These are phyloP conservation scores for Phymatotrichopsis omnivora DNA, from an alignment of 2,329 filamentous ascomycete genomes.

Conservation along the genomic window DNA sequence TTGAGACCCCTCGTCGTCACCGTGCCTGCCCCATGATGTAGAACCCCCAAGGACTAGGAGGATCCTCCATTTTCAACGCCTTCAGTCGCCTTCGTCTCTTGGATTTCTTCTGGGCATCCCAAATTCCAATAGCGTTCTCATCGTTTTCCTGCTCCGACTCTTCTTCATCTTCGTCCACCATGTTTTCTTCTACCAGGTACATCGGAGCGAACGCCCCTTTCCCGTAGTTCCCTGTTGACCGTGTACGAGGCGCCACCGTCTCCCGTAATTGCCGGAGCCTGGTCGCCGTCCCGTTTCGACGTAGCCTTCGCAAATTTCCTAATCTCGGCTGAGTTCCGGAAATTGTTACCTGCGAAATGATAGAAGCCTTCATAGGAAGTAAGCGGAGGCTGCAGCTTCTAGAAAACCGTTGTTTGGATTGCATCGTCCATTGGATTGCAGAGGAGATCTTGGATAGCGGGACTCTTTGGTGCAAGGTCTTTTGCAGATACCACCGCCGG, in stretches of 20 bases:
- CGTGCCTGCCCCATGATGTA: conserved; percentile 84
- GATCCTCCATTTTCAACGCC: conserved; percentile 89
- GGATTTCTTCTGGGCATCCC: conserved; percentile 48
- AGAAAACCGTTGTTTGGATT: conserved; percentile 64
- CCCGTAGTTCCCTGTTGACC: conserved; percentile 73
- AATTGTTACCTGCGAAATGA: conserved; percentile 55
- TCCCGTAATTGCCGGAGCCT: conserved; percentile 22
- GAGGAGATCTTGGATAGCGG: conserved; percentile 68
- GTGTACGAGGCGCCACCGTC: conserved; percentile 48
- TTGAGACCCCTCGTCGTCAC: conserved; percentile 59
- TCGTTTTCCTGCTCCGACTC: conserved; percentile 39
- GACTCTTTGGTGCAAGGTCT: conserved; percentile 47
- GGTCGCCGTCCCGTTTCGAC: conserved; percentile 43
- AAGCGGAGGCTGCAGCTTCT: conserved; percentile 62
- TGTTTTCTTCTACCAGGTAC: conserved; percentile 74
- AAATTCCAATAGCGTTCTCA: conserved; percentile 35
- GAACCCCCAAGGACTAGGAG: conserved; percentile 87
- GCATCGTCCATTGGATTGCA: conserved; percentile 82
- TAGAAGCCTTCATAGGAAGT: conserved; percentile 68
- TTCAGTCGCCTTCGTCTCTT: conserved; percentile 54
- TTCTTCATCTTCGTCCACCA: conserved; percentile 37
- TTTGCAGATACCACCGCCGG: conserved; percentile 30
- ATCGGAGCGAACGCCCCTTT: conserved; percentile 92
- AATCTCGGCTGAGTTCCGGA: conserved; percentile 62
- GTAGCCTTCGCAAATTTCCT: conserved; percentile 67